A percentile compares a stretch with the other conserved stretches of the same genome.
phyloP scores from a whole-genome alignment of 768 basidiomycete species.

The Vararia minispora region DNA sequence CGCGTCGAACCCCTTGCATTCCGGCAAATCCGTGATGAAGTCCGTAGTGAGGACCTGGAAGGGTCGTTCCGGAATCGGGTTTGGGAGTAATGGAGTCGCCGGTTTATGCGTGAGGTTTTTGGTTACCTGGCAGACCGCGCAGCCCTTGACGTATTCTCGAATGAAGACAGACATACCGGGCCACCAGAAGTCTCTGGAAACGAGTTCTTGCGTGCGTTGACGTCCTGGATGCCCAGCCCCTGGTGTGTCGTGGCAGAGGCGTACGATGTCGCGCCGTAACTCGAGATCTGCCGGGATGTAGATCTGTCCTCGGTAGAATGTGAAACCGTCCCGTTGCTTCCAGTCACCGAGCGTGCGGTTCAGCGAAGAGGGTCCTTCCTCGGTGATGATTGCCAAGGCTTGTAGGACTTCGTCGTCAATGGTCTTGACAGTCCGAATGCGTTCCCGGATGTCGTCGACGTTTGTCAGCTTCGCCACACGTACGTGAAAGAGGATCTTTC shows the following conservation, averaged over 20 bases:
- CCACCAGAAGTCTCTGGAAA: conserved; percentile 15
- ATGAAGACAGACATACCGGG: conserved; percentile 15
- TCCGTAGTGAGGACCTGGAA: conserved; percentile 17
- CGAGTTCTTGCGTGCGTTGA: not conserved
- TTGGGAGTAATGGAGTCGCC: too few relatives aligned
- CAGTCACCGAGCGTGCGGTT: too few relatives aligned
- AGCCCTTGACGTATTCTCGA: conserved; percentile 17
- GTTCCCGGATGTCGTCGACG: too few relatives aligned
- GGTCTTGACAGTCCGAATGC: too few relatives aligned
- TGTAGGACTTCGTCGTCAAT: too few relatives aligned
- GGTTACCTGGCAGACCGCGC: conserved; percentile 14
- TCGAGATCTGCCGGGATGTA: not conserved
- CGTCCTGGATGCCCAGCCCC: conserved; percentile 1
- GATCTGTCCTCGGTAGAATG: not conserved
- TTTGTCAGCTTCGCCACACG: too few relatives aligned
- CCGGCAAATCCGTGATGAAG: conserved; percentile 18
- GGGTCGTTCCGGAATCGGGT: conserved; percentile 6
- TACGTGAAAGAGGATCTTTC: too few relatives aligned
- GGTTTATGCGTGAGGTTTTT: too few relatives aligned
- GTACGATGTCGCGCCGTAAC: not conserved
- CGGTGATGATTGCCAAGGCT: too few relatives aligned
- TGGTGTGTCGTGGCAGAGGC: not conserved
- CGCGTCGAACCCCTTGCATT: conserved; percentile 10
- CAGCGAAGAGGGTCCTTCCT: too few relatives aligned
- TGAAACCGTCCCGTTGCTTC: not conserved